phyloP scores from a whole-genome alignment of 805 yeast species.

The Vanderwaltozyma tropicalis region DNA sequence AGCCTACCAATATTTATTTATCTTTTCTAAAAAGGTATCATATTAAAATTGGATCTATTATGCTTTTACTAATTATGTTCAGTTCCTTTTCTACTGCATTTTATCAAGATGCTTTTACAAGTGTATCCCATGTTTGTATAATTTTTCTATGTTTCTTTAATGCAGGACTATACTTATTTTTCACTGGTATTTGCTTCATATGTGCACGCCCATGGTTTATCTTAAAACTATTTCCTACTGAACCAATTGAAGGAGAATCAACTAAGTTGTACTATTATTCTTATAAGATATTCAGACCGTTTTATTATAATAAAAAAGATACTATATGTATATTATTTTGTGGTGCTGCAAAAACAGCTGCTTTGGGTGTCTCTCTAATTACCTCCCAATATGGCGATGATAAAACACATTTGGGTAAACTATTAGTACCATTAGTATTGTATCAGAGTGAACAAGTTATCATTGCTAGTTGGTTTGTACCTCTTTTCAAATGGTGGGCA shows the following conservation, averaged over 20 bases:
- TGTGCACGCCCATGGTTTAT: slow-evolving; percentile 54
- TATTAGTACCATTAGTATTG: slow-evolving; percentile 72
- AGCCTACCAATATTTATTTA: slow-evolving; percentile 24
- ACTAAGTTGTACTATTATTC: slow-evolving; percentile 36
- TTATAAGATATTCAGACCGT: slow-evolving; percentile 40
- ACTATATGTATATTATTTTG: slow-evolving; percentile 75
- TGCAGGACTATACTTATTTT: slow-evolving; percentile 66
- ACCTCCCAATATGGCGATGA: slow-evolving; percentile 66
- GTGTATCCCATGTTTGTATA: slow-evolving; percentile 56
- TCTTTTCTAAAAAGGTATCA: slow-evolving; percentile 17
- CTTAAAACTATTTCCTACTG: slow-evolving; percentile 32
- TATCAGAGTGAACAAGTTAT: slow-evolving; percentile 84
- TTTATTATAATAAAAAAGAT: slow-evolving; percentile 60
- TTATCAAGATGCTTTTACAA: slow-evolving; percentile 65
- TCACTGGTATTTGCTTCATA: slow-evolving; percentile 52
- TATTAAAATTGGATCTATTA: slow-evolving; percentile 63
- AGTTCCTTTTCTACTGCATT: slow-evolving; percentile 81
- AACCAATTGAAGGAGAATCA: slow-evolving; percentile 37
- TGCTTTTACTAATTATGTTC: slow-evolving; percentile 69
- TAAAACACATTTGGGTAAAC: slow-evolving; percentile 51
- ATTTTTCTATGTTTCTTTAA: slow-evolving; percentile 76
- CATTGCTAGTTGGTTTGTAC: slow-evolving; percentile 63
- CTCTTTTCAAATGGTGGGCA: slow-evolving; percentile 59
- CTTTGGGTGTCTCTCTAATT: slow-evolving; percentile 77
- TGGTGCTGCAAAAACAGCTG: slow-evolving; percentile 92